Conservation (phyloP, 2,329 filamentous ascomycete genomes). For the Alternaria viburni region DNA sequence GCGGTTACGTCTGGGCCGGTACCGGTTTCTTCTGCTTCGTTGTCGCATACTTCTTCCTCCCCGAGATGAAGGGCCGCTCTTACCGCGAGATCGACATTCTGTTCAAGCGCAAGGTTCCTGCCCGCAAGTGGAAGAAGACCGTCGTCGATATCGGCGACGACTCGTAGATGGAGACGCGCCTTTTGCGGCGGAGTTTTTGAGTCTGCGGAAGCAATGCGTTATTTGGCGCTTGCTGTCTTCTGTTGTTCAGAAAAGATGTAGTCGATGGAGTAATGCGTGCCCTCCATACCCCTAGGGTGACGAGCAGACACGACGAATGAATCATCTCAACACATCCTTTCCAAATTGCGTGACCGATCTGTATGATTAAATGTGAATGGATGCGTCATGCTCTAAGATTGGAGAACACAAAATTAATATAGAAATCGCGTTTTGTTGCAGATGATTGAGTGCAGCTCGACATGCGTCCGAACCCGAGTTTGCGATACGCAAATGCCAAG, state of each 20-base stretch:
- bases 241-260: background rate
- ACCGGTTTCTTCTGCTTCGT: conserved; percentile 62
- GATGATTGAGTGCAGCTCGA: background rate
- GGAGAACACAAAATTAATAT: background rate
- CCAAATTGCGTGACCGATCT: background rate
- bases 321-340: background rate
- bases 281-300: background rate
- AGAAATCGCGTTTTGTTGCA: background rate
- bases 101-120: conserved; percentile 55
- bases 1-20: conserved; percentile 45
- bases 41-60: conserved; percentile 58
- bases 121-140: conserved; percentile 64
- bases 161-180: conserved; percentile 56
- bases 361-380: background rate
- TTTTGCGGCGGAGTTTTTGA: background rate
- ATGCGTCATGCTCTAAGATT: background rate
- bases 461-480: too few species aligned
- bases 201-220: background rate
- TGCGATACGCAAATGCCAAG: background rate
- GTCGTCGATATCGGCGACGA: conserved; percentile 65
- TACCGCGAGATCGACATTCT: conserved; percentile 59
- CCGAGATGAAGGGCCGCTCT: conserved; percentile 62
- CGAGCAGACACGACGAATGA: background rate
- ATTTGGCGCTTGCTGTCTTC: background rate
- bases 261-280: background rate